Conservation (phyloP, 495 filamentous ascomycete genomes). For the Lophiotrema nucula region DNA sequence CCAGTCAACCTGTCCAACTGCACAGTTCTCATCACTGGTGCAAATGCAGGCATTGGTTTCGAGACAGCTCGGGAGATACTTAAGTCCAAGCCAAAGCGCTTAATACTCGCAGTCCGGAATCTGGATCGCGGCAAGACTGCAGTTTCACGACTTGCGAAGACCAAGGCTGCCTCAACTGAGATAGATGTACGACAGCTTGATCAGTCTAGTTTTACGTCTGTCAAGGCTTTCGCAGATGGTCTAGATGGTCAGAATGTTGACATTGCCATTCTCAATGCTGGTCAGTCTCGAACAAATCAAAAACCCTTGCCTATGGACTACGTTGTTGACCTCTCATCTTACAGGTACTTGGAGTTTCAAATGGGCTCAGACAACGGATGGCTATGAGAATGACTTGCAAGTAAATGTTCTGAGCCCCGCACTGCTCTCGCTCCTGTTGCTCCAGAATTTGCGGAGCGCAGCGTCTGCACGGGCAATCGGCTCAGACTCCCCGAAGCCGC, state of each 20-base stretch:
- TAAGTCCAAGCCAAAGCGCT: background rate
- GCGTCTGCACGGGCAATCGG: background rate
- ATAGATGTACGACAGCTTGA: slow-evolving; percentile 8
- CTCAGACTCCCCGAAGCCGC: background rate
- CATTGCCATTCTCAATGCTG: slow-evolving; percentile 10
- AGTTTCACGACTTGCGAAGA: background rate
- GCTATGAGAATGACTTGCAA: slow-evolving; percentile 1
- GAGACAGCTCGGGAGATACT: slow-evolving; percentile 5
- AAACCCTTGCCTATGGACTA: background rate
- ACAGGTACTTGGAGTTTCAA: slow-evolving; percentile 9
- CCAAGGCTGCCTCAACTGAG: background rate
- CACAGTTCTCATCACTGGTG: slow-evolving; percentile 12
- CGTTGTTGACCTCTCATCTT: background rate
- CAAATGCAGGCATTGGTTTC: slow-evolving; percentile 5
- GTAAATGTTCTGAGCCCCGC: slow-evolving; percentile 7
- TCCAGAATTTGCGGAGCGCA: slow-evolving; percentile 3
- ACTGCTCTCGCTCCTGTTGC: slow-evolving; percentile 2
- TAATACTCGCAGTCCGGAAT: slow-evolving; percentile 11
- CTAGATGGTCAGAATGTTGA: slow-evolving; percentile 6
- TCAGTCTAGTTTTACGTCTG: background rate
- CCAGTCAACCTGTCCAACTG: background rate
- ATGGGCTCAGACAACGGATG: background rate
- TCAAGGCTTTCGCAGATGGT: slow-evolving; percentile 4
- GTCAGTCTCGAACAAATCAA: background rate
- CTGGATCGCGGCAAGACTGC: slow-evolving; percentile 5